A percentile compares a stretch with the other conserved stretches of the same genome.
Evolutionary conservation across 2,329 filamentous ascomycete species (phyloP).

Genomic region (Pseudonectria foliicola): DNA sequence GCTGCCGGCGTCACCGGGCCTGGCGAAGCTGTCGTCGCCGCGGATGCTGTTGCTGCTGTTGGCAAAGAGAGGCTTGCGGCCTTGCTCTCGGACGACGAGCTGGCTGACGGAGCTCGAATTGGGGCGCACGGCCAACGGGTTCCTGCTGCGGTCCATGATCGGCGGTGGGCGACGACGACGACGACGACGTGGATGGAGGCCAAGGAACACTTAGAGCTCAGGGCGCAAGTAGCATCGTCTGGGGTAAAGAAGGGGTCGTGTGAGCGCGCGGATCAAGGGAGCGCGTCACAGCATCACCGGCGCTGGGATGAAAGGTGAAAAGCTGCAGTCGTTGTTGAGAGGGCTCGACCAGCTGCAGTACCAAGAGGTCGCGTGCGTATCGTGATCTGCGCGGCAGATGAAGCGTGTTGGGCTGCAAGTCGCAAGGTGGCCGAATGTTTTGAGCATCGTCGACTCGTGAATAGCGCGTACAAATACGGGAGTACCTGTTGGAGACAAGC

Average conservation of each 20-base stretch:
- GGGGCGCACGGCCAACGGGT: constrained; percentile 14
- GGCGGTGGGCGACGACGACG: constrained; percentile 1
- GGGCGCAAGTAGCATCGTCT: constrained; percentile 12
- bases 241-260: constrained; percentile 2
- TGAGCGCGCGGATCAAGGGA: constrained; percentile 1
- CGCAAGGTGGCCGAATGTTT: constrained; percentile 6
- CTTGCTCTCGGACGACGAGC: constrained; percentile 32
- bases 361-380: too few relatives aligned
- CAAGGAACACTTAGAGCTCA: constrained; percentile 7
- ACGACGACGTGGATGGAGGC: constrained; percentile 4
- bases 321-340: background rate
- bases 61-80: constrained; percentile 35
- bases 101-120: constrained; percentile 15
- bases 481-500: too few relatives aligned
- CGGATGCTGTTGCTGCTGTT: constrained; percentile 16
- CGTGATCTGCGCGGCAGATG: background rate
- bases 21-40: constrained; percentile 12
- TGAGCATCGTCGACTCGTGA: constrained; percentile 4
- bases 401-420: background rate
- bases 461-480: too few relatives aligned
- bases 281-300: constrained; percentile 17
- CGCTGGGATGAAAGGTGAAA: background rate
- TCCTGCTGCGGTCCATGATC: constrained; percentile 22
- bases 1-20: constrained; percentile 15
- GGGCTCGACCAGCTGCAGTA: background rate